A percentile compares a stretch with the other conserved stretches of the same genome.
Conservation (phyloP, 257 asterid genomes). For the Agastache rugosa region DNA sequence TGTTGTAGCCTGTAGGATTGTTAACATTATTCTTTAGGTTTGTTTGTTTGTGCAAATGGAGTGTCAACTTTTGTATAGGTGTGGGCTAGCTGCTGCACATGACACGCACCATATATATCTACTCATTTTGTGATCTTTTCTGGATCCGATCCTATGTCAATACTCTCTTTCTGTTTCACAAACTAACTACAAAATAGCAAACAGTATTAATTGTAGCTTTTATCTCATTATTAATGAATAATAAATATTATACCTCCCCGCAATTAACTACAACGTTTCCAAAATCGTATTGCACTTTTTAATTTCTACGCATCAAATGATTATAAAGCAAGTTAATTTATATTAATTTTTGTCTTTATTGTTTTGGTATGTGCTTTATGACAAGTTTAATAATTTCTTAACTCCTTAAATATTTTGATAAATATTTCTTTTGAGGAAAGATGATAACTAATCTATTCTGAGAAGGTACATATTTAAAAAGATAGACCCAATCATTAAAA, state of each 20-base stretch:
- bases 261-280: not conserved
- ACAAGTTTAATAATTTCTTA: not conserved
- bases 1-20: slow-evolving; percentile 19
- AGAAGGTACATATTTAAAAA: not conserved
- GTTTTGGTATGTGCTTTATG: not conserved
- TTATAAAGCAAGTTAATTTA: not conserved
- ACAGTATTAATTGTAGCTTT: not conserved
- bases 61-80: slow-evolving; percentile 33
- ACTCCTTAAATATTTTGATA: not conserved
- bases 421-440: not conserved
- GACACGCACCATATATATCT: slow-evolving; percentile 37
- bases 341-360: not conserved
- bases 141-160: slow-evolving; percentile 71
- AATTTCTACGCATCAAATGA: not conserved
- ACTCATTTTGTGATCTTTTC: slow-evolving; percentile 57
- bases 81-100: slow-evolving; percentile 52
- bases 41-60: slow-evolving; percentile 55
- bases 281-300: not conserved
- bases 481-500: not conserved
- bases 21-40: slow-evolving; percentile 35
- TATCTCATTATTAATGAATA: not conserved
- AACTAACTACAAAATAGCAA: slow-evolving; percentile 49
- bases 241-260: not conserved
- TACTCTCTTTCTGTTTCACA: slow-evolving; percentile 10
- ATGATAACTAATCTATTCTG: not conserved